Evolutionary conservation across 352 stramenopile species (phyloP).

Genomic region (Pythium plurisporium): DNA sequence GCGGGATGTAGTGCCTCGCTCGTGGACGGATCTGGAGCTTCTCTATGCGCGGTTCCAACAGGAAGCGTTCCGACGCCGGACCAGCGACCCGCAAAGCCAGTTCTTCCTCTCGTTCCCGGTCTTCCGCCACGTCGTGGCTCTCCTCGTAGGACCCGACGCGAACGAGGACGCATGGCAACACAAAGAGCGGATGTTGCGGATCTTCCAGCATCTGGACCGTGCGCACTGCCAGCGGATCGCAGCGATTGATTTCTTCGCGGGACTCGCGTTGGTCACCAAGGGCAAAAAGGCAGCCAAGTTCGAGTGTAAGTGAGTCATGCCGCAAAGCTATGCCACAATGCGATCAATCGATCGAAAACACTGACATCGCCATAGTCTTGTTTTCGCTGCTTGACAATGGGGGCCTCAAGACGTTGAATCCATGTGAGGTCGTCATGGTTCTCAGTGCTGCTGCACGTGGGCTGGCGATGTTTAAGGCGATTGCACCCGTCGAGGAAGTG

Average conservation of each 20-base stretch:
- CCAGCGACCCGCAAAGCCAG: constrained; percentile 29
- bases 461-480: constrained; percentile 48
- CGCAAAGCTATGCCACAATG: background rate
- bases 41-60: constrained; percentile 58
- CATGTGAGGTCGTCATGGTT: constrained; percentile 58
- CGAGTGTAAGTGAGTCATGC: constrained; percentile 36
- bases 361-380: constrained; percentile 35
- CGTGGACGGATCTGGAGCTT: constrained; percentile 53
- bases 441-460: constrained; percentile 39
- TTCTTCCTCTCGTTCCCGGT: constrained; percentile 51
- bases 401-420: constrained; percentile 49
- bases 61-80: constrained; percentile 34
- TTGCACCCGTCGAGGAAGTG: constrained; percentile 9
- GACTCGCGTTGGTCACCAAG: constrained; percentile 48
- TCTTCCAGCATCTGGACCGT: constrained; percentile 39
- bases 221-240: constrained; percentile 25
- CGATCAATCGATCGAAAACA: background rate
- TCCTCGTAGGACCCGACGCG: background rate
- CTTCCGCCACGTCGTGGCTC: constrained; percentile 42
- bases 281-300: constrained; percentile 64
- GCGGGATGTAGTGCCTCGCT: constrained; percentile 37
- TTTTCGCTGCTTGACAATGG: constrained; percentile 61
- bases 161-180: constrained; percentile 6
- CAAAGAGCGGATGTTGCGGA: constrained; percentile 40
- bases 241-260: constrained; percentile 59